A percentile compares a stretch with the other conserved stretches of the same genome.
These are phyloP conservation scores for Testicularia cyperi DNA, from an alignment of 1,284 basidiomycete genomes.

Conservation along the genomic window DNA sequence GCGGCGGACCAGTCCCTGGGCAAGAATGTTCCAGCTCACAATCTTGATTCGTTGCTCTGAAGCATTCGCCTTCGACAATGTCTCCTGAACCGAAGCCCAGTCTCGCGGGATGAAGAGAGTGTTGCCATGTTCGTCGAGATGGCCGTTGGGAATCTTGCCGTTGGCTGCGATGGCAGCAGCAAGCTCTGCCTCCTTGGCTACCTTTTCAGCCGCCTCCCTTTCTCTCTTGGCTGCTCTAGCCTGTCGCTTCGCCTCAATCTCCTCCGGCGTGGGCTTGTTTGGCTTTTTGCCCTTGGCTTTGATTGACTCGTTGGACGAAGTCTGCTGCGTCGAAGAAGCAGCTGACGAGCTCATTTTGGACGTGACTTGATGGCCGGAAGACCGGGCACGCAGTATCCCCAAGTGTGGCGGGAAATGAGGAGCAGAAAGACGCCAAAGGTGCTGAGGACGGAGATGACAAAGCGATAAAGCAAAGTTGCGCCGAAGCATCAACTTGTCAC, in stretches of 20 bases:
- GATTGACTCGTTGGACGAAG: not conserved
- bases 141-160: constrained; percentile 31
- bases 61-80: too few species aligned
- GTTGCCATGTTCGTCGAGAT: constrained; percentile 28
- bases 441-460: not conserved
- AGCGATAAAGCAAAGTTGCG: too few species aligned
- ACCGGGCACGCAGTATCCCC: too few species aligned
- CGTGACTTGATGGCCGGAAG: too few species aligned
- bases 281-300: constrained; percentile 12
- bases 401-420: too few species aligned
- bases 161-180: constrained; percentile 28
- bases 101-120: constrained; percentile 31
- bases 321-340: not conserved
- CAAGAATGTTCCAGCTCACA: constrained; percentile 59
- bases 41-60: constrained; percentile 22
- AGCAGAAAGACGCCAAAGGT: too few species aligned
- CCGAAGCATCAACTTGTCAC: too few species aligned
- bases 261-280: constrained; percentile 28
- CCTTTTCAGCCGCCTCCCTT: constrained; percentile 36
- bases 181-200: constrained; percentile 30
- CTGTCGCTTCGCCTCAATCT: constrained; percentile 34
- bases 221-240: constrained; percentile 39
- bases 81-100: constrained; percentile 23
- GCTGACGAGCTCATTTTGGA: too few species aligned
- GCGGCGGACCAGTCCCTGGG: constrained; percentile 61